These are phyloP conservation scores for Eremomyces bilateralis DNA, from an alignment of 495 filamentous ascomycete species.

Conservation along the genomic window DNA sequence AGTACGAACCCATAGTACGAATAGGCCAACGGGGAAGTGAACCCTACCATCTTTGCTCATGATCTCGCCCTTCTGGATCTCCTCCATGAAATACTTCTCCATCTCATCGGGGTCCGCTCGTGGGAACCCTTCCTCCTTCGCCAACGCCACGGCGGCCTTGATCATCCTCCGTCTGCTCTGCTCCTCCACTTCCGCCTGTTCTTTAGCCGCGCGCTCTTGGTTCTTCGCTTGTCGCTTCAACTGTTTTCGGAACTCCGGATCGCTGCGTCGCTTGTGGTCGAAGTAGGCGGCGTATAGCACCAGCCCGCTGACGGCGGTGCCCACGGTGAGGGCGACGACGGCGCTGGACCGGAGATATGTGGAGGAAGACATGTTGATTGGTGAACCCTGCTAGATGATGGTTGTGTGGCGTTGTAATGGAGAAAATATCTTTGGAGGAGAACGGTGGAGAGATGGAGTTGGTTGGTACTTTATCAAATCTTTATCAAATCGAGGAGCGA, in stretches of 20 bases:
- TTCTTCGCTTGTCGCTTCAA: constrained; percentile 65
- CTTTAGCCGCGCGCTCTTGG: constrained; percentile 53
- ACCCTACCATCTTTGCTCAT: constrained; percentile 46
- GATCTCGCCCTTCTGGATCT: constrained; percentile 68
- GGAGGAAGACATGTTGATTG: too few species aligned
- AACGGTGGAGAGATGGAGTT: too few species aligned
- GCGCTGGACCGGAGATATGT: too few species aligned
- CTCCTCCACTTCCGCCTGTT: constrained; percentile 45
- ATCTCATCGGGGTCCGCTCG: constrained; percentile 69
- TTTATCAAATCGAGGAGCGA: too few species aligned
- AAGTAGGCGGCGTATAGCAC: constrained; percentile 80
- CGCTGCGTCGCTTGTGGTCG: constrained; percentile 73
- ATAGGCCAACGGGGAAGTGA: background rate
- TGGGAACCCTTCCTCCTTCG: constrained; percentile 80
- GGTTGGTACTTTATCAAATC: too few species aligned
- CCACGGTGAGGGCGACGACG: constrained; percentile 49
- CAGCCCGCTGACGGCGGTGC: constrained; percentile 51
- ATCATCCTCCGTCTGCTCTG: constrained; percentile 50
- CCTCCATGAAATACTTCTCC: constrained; percentile 83
- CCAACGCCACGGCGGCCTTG: constrained; percentile 46
- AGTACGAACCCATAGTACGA: background rate
- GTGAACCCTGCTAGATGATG: too few species aligned
- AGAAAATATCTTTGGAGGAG: too few species aligned
- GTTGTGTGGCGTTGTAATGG: too few species aligned
- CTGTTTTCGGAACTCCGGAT: constrained; percentile 66